phyloP scores from a whole-genome alignment of 2,329 filamentous ascomycete species.

The Leptographium radiaticola region DNA sequence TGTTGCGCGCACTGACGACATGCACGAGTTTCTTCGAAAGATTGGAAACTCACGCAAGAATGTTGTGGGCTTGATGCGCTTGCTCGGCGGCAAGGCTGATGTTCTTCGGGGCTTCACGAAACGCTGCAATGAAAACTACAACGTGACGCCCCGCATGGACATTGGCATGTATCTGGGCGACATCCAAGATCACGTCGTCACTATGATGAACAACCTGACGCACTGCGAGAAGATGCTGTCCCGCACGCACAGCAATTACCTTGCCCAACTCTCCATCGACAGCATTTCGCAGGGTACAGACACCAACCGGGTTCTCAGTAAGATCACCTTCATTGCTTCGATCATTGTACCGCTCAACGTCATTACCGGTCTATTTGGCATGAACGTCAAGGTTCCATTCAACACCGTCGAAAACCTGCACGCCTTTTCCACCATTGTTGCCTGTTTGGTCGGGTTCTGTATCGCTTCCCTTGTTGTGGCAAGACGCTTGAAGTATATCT shows the following conservation, averaged over 20 bases:
- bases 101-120: conserved; percentile 96
- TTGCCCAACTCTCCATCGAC: conserved; percentile 87
- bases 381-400: conserved; percentile 72
- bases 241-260: conserved; percentile 87
- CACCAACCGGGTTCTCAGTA: conserved; percentile 81
- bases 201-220: conserved; percentile 91
- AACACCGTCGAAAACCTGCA: conserved; percentile 35
- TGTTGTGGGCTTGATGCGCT: conserved; percentile 82
- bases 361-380: conserved; percentile 75
- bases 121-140: conserved; percentile 95
- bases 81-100: conserved; percentile 94
- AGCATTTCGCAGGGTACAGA: conserved; percentile 78
- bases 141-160: conserved; percentile 87
- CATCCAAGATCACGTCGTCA: conserved; percentile 98
- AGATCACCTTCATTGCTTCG: conserved; percentile 88
- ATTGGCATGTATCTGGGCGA: conserved; percentile 94
- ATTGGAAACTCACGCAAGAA: conserved; percentile 90
- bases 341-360: conserved; percentile 94
- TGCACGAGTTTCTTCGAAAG: conserved; percentile 69
- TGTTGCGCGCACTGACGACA: conserved; percentile 80
- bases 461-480: conserved; percentile 32
- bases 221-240: conserved; percentile 98
- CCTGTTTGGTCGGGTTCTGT: conserved; percentile 40
- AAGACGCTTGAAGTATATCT: conserved; percentile 32
- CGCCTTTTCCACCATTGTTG: conserved; percentile 38